Evolutionary conservation across 257 asterid genomes (phyloP).

Genomic region (Ballota nigra): DNA sequence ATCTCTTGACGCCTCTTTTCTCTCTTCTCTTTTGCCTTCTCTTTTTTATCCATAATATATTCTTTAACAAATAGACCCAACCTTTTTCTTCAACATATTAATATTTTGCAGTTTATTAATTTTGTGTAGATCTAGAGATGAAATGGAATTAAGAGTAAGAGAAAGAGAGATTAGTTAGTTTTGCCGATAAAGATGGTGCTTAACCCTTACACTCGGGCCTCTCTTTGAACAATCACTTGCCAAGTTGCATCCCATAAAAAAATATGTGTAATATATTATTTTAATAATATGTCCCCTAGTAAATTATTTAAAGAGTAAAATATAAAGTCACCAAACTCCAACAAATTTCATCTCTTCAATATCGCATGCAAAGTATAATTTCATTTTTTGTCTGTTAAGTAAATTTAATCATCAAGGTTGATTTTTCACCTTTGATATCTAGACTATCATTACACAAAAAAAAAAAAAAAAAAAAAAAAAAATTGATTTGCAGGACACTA

Average conservation of each 20-base stretch:
- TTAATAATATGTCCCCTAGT: too few species aligned
- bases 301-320: too few species aligned
- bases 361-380: too few species aligned
- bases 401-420: too few species aligned
- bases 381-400: too few species aligned
- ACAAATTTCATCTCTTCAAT: too few species aligned
- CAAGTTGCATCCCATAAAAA: constrained; percentile 8
- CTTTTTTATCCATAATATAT: constrained; percentile 62
- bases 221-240: constrained; percentile 20
- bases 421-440: too few species aligned
- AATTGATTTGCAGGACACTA: too few species aligned
- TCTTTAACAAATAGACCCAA: not conserved
- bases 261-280: not conserved
- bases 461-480: too few species aligned
- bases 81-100: not conserved
- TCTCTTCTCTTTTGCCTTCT: constrained; percentile 71
- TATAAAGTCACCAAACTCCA: not conserved
- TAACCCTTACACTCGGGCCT: constrained; percentile 23
- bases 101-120: not conserved
- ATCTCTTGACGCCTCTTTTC: constrained; percentile 94
- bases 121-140: not conserved
- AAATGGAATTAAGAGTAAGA: not conserved
- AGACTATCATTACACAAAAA: too few species aligned
- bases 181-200: constrained; percentile 34
- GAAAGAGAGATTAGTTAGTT: constrained; percentile 7